Evolutionary conservation across 2,329 filamentous ascomycete species (phyloP).

Genomic region (Calonectria pteridis): DNA sequence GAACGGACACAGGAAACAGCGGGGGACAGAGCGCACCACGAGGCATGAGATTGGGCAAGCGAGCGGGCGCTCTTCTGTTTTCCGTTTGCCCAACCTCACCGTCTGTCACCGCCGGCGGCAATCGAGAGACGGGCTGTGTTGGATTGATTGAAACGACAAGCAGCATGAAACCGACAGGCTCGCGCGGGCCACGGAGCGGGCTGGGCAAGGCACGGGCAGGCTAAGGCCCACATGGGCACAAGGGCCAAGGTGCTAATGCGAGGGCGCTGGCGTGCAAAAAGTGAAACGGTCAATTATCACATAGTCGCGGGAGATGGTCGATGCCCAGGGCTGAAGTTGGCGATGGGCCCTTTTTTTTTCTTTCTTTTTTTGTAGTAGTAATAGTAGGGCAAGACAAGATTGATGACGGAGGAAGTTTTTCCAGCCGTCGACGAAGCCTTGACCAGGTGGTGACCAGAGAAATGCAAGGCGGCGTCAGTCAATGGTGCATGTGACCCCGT

Average conservation of each 20-base stretch:
- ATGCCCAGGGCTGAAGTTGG: conserved; percentile 22
- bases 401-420: conserved; percentile 9
- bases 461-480: conserved; percentile 1
- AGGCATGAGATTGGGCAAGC: neutral
- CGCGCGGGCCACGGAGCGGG: conserved; percentile 28
- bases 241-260: conserved; percentile 32
- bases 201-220: conserved; percentile 24
- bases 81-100: conserved; percentile 4
- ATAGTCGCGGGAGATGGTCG: conserved; percentile 18
- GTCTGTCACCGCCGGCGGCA: conserved; percentile 7
- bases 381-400: neutral
- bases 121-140: conserved; percentile 1
- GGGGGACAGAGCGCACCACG: neutral
- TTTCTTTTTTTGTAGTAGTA: no score
- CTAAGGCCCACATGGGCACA: conserved; percentile 26
- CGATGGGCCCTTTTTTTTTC: conserved; percentile 8
- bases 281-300: conserved; percentile 7
- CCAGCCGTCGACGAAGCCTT: conserved; percentile 8
- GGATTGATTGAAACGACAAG: conserved; percentile 20
- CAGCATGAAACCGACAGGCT: conserved; percentile 40
- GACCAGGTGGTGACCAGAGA: neutral
- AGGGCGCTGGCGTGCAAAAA: conserved; percentile 21
- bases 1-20: neutral
- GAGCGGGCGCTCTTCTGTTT: neutral
- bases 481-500: conserved; percentile 5